Conservation (phyloP, 1,284 basidiomycete genomes). For the Cryptococcus wingfieldii region DNA sequence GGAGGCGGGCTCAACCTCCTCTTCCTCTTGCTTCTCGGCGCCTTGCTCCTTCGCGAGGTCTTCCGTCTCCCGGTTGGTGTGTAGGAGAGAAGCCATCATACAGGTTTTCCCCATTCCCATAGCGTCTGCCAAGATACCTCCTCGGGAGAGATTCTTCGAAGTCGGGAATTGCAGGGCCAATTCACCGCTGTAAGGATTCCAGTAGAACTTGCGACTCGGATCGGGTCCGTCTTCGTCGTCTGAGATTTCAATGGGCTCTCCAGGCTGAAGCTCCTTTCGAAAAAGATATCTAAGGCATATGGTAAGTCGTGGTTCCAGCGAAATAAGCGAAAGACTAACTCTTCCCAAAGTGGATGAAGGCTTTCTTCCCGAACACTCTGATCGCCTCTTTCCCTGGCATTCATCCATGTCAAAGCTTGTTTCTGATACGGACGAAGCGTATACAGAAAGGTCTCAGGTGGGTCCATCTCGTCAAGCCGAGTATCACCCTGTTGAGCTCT, state of each 20-base stretch:
- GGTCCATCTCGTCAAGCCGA: constrained; percentile 74
- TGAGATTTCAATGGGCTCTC: constrained; percentile 45
- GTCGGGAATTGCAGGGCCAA: constrained; percentile 81
- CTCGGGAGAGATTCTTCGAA: constrained; percentile 71
- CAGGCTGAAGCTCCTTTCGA: constrained; percentile 32
- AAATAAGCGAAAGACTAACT: constrained; percentile 55
- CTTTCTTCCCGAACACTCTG: constrained; percentile 66
- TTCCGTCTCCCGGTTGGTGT: constrained; percentile 60
- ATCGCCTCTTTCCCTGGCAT: constrained; percentile 72
- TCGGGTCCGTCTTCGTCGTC: constrained; percentile 43
- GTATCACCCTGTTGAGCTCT: constrained; percentile 81
- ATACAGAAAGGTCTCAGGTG: constrained; percentile 72
- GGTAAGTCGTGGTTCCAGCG: not conserved
- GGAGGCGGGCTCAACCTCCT: constrained; percentile 18
- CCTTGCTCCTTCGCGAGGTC: constrained; percentile 50
- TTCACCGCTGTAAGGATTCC: constrained; percentile 90
- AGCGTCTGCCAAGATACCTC: constrained; percentile 52
- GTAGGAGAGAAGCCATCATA: constrained; percentile 88
- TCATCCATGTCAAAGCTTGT: constrained; percentile 93
- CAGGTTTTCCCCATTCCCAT: constrained; percentile 82
- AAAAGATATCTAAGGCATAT: constrained; percentile 41
- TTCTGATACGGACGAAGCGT: constrained; percentile 86
- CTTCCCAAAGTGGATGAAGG: constrained; percentile 93
- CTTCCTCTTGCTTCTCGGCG: constrained; percentile 17
- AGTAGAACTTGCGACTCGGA: constrained; percentile 61